Evolutionary conservation across 108 stramenopile species (phyloP).

Genomic region (Nitzschia sp.): DNA sequence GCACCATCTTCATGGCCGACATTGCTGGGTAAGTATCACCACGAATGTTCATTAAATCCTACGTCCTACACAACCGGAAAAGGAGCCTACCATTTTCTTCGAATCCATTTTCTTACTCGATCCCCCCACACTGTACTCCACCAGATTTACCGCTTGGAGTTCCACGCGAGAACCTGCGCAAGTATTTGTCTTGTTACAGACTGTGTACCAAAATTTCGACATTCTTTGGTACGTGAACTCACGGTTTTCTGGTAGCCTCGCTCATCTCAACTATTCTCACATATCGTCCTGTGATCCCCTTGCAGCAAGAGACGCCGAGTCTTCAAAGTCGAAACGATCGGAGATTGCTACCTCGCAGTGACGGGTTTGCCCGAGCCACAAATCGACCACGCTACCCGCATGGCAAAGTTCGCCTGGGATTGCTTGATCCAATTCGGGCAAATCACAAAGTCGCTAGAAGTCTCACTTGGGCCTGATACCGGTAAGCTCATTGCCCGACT

Average conservation of each 20-base stretch:
- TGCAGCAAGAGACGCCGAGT: too few relatives aligned
- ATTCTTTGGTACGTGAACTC: background rate
- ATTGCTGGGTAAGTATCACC: too few relatives aligned
- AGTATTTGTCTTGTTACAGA: conserved; percentile 2
- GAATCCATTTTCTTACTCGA: too few relatives aligned
- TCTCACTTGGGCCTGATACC: conserved; percentile 2
- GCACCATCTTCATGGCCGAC: background rate
- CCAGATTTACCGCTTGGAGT: conserved; percentile 9
- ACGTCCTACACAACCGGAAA: too few relatives aligned
- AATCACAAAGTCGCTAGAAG: background rate
- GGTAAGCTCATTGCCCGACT: too few relatives aligned
- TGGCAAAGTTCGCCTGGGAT: conserved; percentile 7
- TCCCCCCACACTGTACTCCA: too few relatives aligned
- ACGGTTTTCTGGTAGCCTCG: background rate
- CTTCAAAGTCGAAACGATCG: too few relatives aligned
- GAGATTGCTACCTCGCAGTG: conserved; percentile 7
- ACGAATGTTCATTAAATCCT: too few relatives aligned
- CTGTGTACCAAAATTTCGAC: background rate
- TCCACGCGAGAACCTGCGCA: background rate
- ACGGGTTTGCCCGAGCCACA: too few relatives aligned
- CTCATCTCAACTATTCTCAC: background rate
- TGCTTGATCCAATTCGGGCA: too few relatives aligned
- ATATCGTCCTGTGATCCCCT: background rate
- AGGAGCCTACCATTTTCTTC: too few relatives aligned
- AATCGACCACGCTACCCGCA: background rate